Evolutionary conservation across 768 basidiomycete species (phyloP), one percentile per base, ranked within the genome.

Genomic region (Cytidiella melzeri): DNA sequence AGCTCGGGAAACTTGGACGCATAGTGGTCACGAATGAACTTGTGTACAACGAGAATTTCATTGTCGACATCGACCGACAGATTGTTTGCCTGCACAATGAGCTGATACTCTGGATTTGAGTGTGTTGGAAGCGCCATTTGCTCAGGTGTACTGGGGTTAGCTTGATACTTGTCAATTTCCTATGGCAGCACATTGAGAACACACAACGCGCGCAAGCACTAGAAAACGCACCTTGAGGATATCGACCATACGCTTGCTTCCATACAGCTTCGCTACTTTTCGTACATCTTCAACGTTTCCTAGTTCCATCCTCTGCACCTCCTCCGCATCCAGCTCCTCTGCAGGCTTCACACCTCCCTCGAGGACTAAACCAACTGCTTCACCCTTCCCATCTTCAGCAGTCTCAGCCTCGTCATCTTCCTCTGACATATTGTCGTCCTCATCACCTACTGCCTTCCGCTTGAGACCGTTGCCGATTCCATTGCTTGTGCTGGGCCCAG

Each of bases 1-100:
- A 99, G 79, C 60, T 98, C 96, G 23, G 96, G 95, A 66, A 99
- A 99, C 55, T 92, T 89, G 24, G 87, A 77, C 0, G 87, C 81
- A 65, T 98, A 99, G 68, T 97, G 95, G 64, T 99, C 96, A 54
- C 96, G 84, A 61, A 98, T 94, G 75, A 97, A 98, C 89, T 99
- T 99, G 72, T 99, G 92, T 0, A 99, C 94, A 26, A 99, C 76
- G 28, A 99, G 74, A 47, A 97, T 91, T 67, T 99, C 96, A 59
- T 99, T 99, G 69, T 99, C 96, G 4, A 98, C 84, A 60, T 99
- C 96, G 38, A 99, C 96, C 1, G 93, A 92, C 50, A 98, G 73
- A 67, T 99, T 99, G 72, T 99, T 99, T 21, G 96, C 92, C 58
- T 92, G 84, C 4, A 99, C 96, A 59, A 98, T 98, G 53, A 98